Percentiles rank a stretch among this genome's conserved stretches.
These are phyloP conservation scores for Pseudogymnoascus sp. DNA, from an alignment of 2,329 filamentous ascomycete genomes.

Conservation along the genomic window DNA sequence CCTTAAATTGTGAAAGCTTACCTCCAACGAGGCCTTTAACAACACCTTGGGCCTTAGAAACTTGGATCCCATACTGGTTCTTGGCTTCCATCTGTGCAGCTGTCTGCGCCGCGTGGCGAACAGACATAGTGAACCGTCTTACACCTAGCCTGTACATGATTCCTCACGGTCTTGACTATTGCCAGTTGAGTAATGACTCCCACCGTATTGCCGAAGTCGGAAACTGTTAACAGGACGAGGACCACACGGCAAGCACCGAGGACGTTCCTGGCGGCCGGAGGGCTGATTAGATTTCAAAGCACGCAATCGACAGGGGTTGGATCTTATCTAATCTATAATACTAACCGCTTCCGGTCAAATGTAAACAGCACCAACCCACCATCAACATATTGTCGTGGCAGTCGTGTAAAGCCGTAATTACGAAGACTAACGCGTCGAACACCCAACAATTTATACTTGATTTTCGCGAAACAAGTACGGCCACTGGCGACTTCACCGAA, in stretches of 20 bases:
- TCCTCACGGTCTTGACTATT: constrained; percentile 4
- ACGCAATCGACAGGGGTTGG: constrained; percentile 2
- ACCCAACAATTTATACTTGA: neutral
- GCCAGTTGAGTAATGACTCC: neutral
- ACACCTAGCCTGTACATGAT: constrained; percentile 29
- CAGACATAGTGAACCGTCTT: constrained; percentile 48
- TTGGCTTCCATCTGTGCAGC: constrained; percentile 38
- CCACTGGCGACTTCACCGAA: neutral
- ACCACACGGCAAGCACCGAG: neutral
- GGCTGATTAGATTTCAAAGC: constrained; percentile 6
- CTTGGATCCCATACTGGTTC: constrained; percentile 48
- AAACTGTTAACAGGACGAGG: neutral
- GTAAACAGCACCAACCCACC: constrained; percentile 9
- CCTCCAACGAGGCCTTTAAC: constrained; percentile 60
- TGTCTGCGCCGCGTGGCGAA: constrained; percentile 39
- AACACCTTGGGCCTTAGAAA: constrained; percentile 58
- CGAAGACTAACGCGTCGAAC: neutral
- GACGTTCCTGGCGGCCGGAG: neutral
- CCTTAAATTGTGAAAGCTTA: constrained; percentile 29
- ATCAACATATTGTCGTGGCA: constrained; percentile 8
- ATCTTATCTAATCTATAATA: neutral
- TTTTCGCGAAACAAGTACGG: neutral
- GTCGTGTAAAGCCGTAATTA: constrained; percentile 1
- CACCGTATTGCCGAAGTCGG: constrained; percentile 1
- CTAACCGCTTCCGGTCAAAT: constrained; percentile 6